These are phyloP conservation scores for Kwoniella heveanensis DNA, from an alignment of 768 basidiomycete genomes.

Conservation along the genomic window DNA sequence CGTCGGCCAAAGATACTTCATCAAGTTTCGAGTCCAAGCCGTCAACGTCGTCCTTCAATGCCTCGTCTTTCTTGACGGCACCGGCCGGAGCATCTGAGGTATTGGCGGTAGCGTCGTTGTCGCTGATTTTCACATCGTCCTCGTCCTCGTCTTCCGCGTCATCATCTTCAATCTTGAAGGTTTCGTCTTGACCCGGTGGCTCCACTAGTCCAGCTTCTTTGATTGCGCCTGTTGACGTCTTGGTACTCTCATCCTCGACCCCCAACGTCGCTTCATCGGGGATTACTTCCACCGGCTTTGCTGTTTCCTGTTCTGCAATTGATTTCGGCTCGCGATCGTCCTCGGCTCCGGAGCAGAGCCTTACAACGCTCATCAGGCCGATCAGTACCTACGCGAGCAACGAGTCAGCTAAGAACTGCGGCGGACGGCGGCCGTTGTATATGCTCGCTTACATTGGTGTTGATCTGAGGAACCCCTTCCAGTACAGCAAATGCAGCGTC, in stretches of 20 bases:
- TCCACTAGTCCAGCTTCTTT: not conserved
- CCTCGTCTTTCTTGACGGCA: no score
- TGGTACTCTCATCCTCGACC: not conserved
- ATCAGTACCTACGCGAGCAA: constrained; percentile 29
- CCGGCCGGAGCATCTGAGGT: not conserved
- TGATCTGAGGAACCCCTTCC: constrained; percentile 36
- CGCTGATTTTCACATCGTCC: not conserved
- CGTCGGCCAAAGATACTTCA: not conserved
- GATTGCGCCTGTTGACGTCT: not conserved
- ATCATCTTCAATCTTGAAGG: not conserved
- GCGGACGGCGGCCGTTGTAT: no score
- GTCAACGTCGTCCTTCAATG: not conserved
- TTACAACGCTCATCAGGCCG: constrained; percentile 39
- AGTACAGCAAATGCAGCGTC: constrained; percentile 48
- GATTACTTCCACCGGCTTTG: no score
- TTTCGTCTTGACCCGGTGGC: not conserved
- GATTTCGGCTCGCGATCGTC: constrained; percentile 3
- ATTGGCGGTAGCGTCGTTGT: not conserved
- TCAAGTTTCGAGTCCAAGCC: not conserved
- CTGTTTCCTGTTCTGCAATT: no score
- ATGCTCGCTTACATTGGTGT: constrained; percentile 51
- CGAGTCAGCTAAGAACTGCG: not conserved
- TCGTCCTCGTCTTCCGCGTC: not conserved
- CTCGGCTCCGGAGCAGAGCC: constrained; percentile 24
- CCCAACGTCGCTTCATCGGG: not conserved